These are phyloP conservation scores for Alternaria viburni DNA, from an alignment of 2,329 filamentous ascomycete species.

Conservation along the genomic window DNA sequence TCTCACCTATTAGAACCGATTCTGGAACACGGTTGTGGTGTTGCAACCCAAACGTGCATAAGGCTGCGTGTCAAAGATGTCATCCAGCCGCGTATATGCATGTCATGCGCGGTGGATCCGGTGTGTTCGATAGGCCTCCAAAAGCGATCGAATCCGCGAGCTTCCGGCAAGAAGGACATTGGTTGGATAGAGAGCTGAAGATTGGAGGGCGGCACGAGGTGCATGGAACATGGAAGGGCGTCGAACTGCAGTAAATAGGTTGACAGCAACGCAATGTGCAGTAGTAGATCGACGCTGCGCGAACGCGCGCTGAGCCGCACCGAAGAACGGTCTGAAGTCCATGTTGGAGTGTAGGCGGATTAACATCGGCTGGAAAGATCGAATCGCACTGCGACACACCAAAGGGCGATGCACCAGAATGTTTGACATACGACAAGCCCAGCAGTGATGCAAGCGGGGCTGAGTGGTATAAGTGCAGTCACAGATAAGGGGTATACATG, in stretches of 20 bases:
- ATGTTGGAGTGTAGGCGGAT: neutral
- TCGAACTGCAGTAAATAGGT: neutral
- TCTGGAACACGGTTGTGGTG: neutral
- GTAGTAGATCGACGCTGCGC: slow-evolving; percentile 18
- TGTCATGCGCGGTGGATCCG: slow-evolving; percentile 20
- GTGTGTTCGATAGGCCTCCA: slow-evolving; percentile 15
- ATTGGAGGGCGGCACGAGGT: slow-evolving; percentile 11
- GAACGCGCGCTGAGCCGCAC: slow-evolving; percentile 14
- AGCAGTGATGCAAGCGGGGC: neutral
- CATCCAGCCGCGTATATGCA: slow-evolving; percentile 9
- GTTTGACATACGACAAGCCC: neutral
- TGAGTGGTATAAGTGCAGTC: neutral
- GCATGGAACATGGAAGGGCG: slow-evolving; percentile 19
- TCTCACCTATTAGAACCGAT: neutral
- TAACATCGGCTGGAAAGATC: neutral
- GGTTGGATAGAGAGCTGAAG: neutral
- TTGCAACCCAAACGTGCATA: slow-evolving; percentile 6
- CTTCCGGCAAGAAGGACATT: slow-evolving; percentile 12
- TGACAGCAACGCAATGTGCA: slow-evolving; percentile 8
- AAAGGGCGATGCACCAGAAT: neutral
- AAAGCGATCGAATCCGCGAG: neutral
- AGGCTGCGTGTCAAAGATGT: slow-evolving; percentile 17
- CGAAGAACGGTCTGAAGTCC: neutral
- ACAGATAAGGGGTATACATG: neutral
- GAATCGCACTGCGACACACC: neutral